Evolutionary conservation across 2,329 filamentous ascomycete species (phyloP), one percentile per base, ranked within the genome.

Genomic region (Fusarium sp.): DNA sequence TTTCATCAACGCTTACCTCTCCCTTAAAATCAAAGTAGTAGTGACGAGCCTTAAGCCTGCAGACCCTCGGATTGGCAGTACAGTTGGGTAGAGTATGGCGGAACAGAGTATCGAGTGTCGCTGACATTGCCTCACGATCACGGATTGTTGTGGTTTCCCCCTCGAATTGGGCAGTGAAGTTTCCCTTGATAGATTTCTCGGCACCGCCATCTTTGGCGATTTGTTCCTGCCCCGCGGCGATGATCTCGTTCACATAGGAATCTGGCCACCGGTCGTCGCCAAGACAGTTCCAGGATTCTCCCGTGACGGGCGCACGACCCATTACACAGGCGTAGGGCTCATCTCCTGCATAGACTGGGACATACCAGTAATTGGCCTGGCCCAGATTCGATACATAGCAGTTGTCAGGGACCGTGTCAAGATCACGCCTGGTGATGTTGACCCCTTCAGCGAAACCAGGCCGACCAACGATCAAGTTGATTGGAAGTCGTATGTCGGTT

Each of bases 21-120:
- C 50, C 55, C 25, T 58, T 47, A 36, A 29, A 56, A 8, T 45
- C 46, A 15, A 45, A 56, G 34, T 38, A 56, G 22, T 51, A 56
- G 12, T 56, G 53, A 3, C 53, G 53, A 19, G 38, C 15, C 25
- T 46, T 38, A 6, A 10, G 7, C 4, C 15, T 36, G 19, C 47
- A 56, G 22, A 13, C 22, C 15, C 6, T 6, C 11, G 28, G 29
- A 3, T 38, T 15, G 13, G 12, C 8, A 15, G 47, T 22, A n/a
- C 54, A 53, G 28, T 53, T 39, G 36, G 49, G 38, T 9, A 58
- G 22, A 0, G 15, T 26, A 11, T 28, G 32, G 12, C 32, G 25
- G 12, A 48, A 53, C n/a, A 38, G 26, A 19, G 38, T 32, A 10
- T 47, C 19, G 25, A 58, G 31, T 6, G 35, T 12, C 7, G n/a